A percentile compares a stretch with the other conserved stretches of the same genome.
Conservation (phyloP, 495 filamentous ascomycete genomes). For the Penicillium samsonianum region DNA sequence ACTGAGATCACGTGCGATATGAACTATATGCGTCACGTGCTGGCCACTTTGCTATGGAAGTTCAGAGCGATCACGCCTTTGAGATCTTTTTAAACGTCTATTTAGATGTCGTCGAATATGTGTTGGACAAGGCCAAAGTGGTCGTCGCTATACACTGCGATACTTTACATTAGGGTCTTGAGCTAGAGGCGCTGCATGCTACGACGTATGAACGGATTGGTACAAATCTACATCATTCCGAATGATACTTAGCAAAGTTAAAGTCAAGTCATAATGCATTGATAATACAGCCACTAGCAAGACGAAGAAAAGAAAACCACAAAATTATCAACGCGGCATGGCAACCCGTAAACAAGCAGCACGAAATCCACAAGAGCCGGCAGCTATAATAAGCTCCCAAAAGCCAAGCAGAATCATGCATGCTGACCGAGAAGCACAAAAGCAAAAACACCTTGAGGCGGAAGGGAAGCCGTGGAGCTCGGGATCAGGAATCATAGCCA, state of each 20-base stretch:
- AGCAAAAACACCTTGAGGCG: conserved; percentile 14
- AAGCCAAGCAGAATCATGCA: not conserved
- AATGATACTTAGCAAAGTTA: not conserved
- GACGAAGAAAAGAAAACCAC: conserved; percentile 3
- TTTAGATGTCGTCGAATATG: not conserved
- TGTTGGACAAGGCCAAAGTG: not conserved
- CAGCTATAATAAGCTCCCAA: conserved; percentile 5
- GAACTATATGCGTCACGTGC: conserved; percentile 18
- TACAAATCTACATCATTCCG: too few relatives aligned
- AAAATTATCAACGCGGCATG: conserved; percentile 20
- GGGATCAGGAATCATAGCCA: conserved; percentile 8
- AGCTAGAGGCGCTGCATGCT: not conserved
- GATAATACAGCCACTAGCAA: conserved; percentile 22
- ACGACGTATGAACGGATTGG: not conserved
- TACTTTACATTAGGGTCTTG: not conserved
- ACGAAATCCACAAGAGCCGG: conserved; percentile 1
- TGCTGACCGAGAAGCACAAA: conserved; percentile 1
- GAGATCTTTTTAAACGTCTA: too few relatives aligned
- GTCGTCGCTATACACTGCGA: not conserved
- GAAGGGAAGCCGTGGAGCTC: conserved; percentile 10
- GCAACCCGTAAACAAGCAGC: conserved; percentile 21
- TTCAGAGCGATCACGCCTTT: too few relatives aligned
- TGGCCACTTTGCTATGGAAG: not conserved
- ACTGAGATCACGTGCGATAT: not conserved
- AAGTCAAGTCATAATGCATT: conserved; percentile 26